Evolutionary conservation across 2,329 filamentous ascomycete genomes (phyloP).

Genomic region (Byssothecium circinans): DNA sequence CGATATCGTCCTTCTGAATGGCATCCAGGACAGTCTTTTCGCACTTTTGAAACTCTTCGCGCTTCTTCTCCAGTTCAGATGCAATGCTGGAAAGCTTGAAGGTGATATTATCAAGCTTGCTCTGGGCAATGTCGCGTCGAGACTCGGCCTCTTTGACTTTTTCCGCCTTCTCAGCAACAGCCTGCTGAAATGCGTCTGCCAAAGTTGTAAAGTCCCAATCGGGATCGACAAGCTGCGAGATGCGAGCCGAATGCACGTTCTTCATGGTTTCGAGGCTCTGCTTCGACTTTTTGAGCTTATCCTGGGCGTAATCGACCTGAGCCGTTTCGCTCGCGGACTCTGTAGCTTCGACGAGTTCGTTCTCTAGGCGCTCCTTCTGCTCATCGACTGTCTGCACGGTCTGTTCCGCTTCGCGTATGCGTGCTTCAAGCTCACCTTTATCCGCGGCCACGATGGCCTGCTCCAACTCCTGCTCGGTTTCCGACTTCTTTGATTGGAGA

Average conservation of each 20-base stretch:
- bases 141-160: constrained; percentile 66
- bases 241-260: constrained; percentile 70
- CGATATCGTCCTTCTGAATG: constrained; percentile 36
- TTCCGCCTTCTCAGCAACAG: constrained; percentile 60
- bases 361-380: constrained; percentile 69
- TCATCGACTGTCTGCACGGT: constrained; percentile 71
- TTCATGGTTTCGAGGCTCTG: constrained; percentile 76
- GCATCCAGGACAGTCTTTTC: constrained; percentile 64
- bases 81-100: constrained; percentile 69
- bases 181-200: constrained; percentile 69
- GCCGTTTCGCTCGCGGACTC: constrained; percentile 80
- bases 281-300: constrained; percentile 73
- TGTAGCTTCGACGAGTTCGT: constrained; percentile 83
- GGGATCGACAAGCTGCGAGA: constrained; percentile 64
- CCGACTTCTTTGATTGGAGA: constrained; percentile 72
- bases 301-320: constrained; percentile 78
- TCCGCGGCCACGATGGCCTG: constrained; percentile 66
- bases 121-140: constrained; percentile 68
- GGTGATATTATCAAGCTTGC: constrained; percentile 76
- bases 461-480: constrained; percentile 65
- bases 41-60: constrained; percentile 63
- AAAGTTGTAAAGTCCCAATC: constrained; percentile 71
- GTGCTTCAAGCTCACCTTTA: constrained; percentile 67
- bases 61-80: constrained; percentile 65
- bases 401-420: constrained; percentile 67